Evolutionary conservation across 306 rosid species (phyloP).

Genomic region (Fagus sylvatica): DNA sequence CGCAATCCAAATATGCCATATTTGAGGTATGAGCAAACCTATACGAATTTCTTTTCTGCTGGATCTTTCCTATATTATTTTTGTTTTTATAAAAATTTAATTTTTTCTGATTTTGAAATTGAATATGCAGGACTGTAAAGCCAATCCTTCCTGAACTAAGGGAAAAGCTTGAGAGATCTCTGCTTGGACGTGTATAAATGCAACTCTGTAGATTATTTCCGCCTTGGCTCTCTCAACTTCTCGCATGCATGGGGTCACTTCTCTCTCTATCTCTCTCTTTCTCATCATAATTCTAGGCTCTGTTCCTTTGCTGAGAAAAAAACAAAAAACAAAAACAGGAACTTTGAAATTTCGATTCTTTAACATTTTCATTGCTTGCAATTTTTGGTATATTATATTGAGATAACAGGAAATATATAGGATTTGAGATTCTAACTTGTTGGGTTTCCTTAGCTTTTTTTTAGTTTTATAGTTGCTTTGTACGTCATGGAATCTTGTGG

Average conservation of each 20-base stretch:
- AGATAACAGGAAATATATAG: slow-evolving; percentile 24
- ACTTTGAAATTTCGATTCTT: background rate
- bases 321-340: background rate
- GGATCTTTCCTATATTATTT: slow-evolving; percentile 10
- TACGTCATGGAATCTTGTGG: slow-evolving; percentile 34
- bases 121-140: slow-evolving; percentile 27
- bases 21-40: slow-evolving; percentile 19
- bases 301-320: slow-evolving; percentile 25
- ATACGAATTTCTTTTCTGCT: background rate
- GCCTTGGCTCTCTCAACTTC: slow-evolving; percentile 56
- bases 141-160: slow-evolving; percentile 22
- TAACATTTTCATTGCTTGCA: slow-evolving; percentile 2
- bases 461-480: slow-evolving; percentile 22
- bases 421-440: slow-evolving; percentile 11
- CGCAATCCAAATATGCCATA: slow-evolving; percentile 35
- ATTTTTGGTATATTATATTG: slow-evolving; percentile 21
- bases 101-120: slow-evolving; percentile 16
- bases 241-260: slow-evolving; percentile 77
- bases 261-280: slow-evolving; percentile 14
- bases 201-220: slow-evolving; percentile 49
- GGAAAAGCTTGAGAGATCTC: slow-evolving; percentile 35
- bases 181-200: slow-evolving; percentile 48
- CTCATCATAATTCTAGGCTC: slow-evolving; percentile 1
- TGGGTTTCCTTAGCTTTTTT: slow-evolving; percentile 32
- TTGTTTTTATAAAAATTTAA: slow-evolving; percentile 3